Base-by-base conservation (phyloP, 768 basidiomycete genomes). In the Lepiota venenata region DNA sequence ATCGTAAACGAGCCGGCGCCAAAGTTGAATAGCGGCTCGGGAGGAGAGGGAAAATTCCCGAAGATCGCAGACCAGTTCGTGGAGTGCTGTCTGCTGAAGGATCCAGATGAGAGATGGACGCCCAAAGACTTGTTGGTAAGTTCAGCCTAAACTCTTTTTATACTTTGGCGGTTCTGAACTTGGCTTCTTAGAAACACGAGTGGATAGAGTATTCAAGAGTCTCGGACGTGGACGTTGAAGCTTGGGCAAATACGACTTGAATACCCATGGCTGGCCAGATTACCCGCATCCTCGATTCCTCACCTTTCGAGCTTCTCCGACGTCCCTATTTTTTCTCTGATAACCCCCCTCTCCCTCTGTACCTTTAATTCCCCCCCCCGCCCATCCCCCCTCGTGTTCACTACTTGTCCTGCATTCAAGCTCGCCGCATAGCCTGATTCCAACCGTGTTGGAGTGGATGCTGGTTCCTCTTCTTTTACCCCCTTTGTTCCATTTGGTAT, bases 1-100 rank as follows among this genome's bases (percentile, higher is more conserved):
- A 98, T 99, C 62, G 97, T 99, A 49, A 98, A 98, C 65, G 97
- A 98, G 72, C 93, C 96, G 55, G 96, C 97, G 22, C 97, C 97
- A 39, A 78, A 82, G 64, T 70, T 99, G 60, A 86, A 85, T 10
- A 83, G 85, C 1, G 53, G 53, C 9, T 47, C 53, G 22, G 39
- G 40, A 4, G 53, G 53, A 20, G 85, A 88, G 55, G 87, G 86
- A 35, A 79, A 76, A 40, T 81, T 74, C 77, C 87, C 90, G 2
- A 68, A 69, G 50, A 82, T 87, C 65, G 88, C 91, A 20, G 90
- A 92, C 61, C 75, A 75, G 47, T 98, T 99, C 60, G 84, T 98
- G 42, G 89, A 97, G 66, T 85, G 83, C 44, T 98, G 94, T 72
- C 69, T 98, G 71, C 62, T 87, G 67, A 99, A 99, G 73, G 92